These are phyloP conservation scores for Acorus calamus DNA, from an alignment of 106 monocot species.

Conservation along the genomic window DNA sequence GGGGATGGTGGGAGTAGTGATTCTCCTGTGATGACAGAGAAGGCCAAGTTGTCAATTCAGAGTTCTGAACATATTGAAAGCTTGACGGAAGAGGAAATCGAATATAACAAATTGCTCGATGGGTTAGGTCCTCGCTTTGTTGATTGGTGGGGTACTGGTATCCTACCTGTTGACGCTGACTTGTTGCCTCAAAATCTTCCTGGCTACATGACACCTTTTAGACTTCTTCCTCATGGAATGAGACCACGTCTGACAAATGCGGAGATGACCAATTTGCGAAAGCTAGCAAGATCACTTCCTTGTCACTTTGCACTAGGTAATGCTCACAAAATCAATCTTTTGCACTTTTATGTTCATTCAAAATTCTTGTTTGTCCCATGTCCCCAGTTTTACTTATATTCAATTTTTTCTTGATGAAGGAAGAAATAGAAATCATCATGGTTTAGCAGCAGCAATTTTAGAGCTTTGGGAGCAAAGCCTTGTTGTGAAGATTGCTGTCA, in stretches of 20 bases:
- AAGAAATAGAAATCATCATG: constrained; percentile 93
- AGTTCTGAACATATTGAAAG: constrained; percentile 20
- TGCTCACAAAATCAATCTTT: background rate
- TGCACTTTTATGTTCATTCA: no score
- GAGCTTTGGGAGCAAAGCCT: constrained; percentile 89
- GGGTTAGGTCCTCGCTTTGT: constrained; percentile 86
- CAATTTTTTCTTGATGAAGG: constrained; percentile 41
- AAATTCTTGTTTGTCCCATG: no score
- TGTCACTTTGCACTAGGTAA: constrained; percentile 97
- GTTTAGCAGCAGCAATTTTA: constrained; percentile 84
- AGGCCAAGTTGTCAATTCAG: constrained; percentile 12
- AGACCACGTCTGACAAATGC: constrained; percentile 73
- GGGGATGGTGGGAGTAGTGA: constrained; percentile 14
- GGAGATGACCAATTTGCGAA: constrained; percentile 85
- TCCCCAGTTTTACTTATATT: constrained; percentile 1
- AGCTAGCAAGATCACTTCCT: constrained; percentile 73
- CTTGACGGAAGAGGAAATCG: constrained; percentile 77
- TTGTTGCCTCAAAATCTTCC: constrained; percentile 76
- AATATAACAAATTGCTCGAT: constrained; percentile 65
- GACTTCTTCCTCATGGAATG: constrained; percentile 90
- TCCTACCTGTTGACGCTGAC: constrained; percentile 92
- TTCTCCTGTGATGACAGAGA: constrained; percentile 9
- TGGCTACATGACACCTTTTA: constrained; percentile 77
- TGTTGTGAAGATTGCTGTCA: constrained; percentile 96
- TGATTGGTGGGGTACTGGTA: constrained; percentile 98